Conservation (phyloP, 1,139 yeast genomes). For the Pichia sp. region DNA sequence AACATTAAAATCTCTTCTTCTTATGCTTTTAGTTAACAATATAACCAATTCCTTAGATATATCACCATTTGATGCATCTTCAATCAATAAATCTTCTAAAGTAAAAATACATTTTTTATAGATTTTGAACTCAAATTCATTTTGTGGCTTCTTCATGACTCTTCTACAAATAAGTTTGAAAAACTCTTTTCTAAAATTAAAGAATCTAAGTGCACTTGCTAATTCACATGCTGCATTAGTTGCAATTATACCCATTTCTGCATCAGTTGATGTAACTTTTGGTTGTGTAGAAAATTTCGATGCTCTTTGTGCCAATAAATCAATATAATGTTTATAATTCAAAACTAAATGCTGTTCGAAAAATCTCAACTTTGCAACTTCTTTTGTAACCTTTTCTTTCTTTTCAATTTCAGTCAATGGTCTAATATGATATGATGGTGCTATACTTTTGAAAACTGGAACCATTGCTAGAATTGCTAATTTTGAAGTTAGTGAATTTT, state of each 20-base stretch:
- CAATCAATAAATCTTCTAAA: conserved; percentile 55
- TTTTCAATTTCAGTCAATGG: conserved; percentile 76
- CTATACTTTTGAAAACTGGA: conserved; percentile 75
- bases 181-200: conserved; percentile 73
- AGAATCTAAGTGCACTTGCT: conserved; percentile 60
- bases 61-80: conserved; percentile 70
- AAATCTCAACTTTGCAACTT: conserved; percentile 64
- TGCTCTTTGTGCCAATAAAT: conserved; percentile 41
- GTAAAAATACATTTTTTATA: conserved; percentile 59
- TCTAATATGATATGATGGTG: conserved; percentile 85
- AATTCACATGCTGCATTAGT: conserved; percentile 78
- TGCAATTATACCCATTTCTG: conserved; percentile 51
- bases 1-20: conserved; percentile 68
- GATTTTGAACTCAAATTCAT: conserved; percentile 40
- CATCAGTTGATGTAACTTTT: conserved; percentile 34
- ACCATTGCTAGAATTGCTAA: conserved; percentile 72
- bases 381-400: conserved; percentile 76
- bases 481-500: conserved; percentile 62
- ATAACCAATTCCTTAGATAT: conserved; percentile 69
- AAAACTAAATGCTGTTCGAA: conserved; percentile 74
- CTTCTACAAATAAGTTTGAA: conserved; percentile 61
- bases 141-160: conserved; percentile 49
- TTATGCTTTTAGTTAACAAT: conserved; percentile 61
- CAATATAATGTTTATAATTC: conserved; percentile 66
- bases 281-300: conserved; percentile 37